phyloP scores from a whole-genome alignment of 2,329 filamentous ascomycete genomes.

The Coniochaeta hoffmannii region DNA sequence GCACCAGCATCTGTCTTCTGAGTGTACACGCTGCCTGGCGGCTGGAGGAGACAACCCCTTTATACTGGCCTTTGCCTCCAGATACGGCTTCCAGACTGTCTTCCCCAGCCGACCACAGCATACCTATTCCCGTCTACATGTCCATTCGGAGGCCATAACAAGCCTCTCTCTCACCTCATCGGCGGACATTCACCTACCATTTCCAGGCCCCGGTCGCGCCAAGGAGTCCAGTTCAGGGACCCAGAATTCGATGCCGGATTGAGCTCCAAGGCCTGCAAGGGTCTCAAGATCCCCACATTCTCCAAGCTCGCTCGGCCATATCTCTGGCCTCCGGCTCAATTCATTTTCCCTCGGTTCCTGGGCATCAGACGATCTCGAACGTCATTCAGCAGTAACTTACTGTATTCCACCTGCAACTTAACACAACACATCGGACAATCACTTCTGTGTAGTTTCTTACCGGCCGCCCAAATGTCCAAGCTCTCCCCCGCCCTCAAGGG shows the following conservation, averaged over 20 bases:
- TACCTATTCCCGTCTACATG: too few species aligned
- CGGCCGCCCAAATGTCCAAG: conserved; percentile 72
- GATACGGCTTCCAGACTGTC: too few species aligned
- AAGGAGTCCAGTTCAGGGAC: not conserved
- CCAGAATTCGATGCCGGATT: not conserved
- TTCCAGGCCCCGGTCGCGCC: not conserved
- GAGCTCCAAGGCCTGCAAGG: not conserved
- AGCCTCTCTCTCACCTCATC: not conserved
- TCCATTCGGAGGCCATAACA: too few species aligned
- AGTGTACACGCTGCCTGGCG: too few species aligned
- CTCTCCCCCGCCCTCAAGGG: conserved; percentile 64
- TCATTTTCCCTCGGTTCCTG: not conserved
- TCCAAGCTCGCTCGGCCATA: not conserved
- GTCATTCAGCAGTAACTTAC: not conserved
- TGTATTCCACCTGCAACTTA: not conserved
- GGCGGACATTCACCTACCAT: too few species aligned
- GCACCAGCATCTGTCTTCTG: too few species aligned
- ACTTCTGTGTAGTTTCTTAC: too few species aligned
- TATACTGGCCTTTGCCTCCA: too few species aligned
- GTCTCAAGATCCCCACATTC: not conserved
- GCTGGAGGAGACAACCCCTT: too few species aligned
- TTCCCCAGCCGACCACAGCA: too few species aligned
- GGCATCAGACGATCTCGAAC: not conserved
- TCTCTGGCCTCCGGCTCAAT: not conserved
- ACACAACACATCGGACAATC: too few species aligned